phyloP scores from a whole-genome alignment of 1,139 yeast genomes.

The Nadsonia commutata region DNA sequence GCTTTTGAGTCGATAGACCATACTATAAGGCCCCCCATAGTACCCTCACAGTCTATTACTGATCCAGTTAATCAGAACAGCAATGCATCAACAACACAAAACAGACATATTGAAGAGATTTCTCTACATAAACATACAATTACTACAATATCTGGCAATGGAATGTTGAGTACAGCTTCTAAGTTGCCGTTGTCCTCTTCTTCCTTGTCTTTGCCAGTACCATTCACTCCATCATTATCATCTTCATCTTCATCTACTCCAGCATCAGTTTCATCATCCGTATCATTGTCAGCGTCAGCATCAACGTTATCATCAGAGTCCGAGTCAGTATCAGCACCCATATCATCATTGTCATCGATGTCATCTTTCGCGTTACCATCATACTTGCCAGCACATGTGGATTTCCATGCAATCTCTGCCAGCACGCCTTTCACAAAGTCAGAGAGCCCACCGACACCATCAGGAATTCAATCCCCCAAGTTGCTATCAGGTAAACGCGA shows the following conservation, averaged over 20 bases:
- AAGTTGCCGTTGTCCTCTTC: background rate
- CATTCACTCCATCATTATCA: background rate
- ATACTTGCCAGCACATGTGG: constrained; percentile 13
- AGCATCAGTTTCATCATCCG: background rate
- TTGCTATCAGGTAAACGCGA: constrained; percentile 3
- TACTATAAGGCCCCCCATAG: no score
- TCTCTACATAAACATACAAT: no score
- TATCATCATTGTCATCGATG: constrained; percentile 8
- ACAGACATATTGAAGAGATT: no score
- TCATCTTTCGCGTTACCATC: constrained; percentile 8
- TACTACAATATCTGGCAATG: no score
- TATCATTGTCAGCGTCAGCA: constrained; percentile 9
- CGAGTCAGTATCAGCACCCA: no score
- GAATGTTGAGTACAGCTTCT: no score
- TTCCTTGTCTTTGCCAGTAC: background rate
- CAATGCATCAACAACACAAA: no score
- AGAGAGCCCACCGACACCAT: constrained; percentile 1
- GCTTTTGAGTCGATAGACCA: no score
- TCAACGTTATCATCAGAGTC: background rate
- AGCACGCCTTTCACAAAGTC: constrained; percentile 3
- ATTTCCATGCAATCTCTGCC: constrained; percentile 4
- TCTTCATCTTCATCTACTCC: constrained; percentile 2
- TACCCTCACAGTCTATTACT: no score
- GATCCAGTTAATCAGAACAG: no score
- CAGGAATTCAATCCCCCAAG: background rate